phyloP scores from a whole-genome alignment of 1,284 basidiomycete genomes.

The Microbotryum violaceum region DNA sequence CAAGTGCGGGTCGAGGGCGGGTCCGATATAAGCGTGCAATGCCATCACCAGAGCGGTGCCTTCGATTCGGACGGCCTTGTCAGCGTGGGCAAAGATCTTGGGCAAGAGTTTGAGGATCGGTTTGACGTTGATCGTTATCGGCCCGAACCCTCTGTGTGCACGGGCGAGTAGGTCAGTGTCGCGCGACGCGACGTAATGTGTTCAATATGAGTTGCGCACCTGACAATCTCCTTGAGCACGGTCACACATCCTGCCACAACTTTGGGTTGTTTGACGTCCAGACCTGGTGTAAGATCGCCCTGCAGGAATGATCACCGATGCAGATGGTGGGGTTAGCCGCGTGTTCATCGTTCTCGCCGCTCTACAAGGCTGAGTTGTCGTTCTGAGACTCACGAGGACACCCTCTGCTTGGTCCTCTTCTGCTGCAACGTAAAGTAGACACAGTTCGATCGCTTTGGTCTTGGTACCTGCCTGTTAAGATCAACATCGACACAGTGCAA shows the following conservation, averaged over 20 bases:
- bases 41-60: constrained; percentile 67
- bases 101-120: constrained; percentile 77
- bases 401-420: constrained; percentile 76
- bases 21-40: constrained; percentile 82
- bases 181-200: no score
- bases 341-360: background rate
- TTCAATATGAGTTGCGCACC: constrained; percentile 43
- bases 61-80: constrained; percentile 93
- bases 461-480: constrained; percentile 74
- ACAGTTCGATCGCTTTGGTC: constrained; percentile 76
- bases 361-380: no score
- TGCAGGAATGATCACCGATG: constrained; percentile 39
- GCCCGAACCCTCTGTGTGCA: constrained; percentile 64
- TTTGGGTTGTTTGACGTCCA: constrained; percentile 92
- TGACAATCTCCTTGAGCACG: constrained; percentile 70
- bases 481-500: background rate
- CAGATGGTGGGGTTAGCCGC: background rate
- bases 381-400: constrained; percentile 62
- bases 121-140: constrained; percentile 62
- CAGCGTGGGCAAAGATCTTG: constrained; percentile 89
- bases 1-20: constrained; percentile 74
- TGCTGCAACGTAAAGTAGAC: constrained; percentile 84
- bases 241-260: constrained; percentile 72
- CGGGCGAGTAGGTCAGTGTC: background rate
- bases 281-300: constrained; percentile 74